Base-by-base conservation (phyloP, 2,329 filamentous ascomycete genomes). In the Fusarium sp. region DNA sequence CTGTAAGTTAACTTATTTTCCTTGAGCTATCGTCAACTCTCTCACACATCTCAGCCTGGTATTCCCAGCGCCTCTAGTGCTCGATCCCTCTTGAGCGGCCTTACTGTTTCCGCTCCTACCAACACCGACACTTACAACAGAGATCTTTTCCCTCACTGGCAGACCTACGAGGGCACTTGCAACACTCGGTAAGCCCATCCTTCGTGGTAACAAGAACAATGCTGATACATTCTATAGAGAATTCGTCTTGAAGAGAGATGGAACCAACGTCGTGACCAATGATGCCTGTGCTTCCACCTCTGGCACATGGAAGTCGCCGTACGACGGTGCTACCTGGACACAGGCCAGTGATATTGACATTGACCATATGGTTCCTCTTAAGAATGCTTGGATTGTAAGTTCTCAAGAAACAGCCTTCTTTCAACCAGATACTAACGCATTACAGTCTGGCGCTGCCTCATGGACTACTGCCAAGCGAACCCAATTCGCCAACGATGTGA, bases 341-440 rank as follows among this genome's bases (percentile, higher is more conserved):
- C 82, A 83, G 1, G 87, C 92, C 2, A 87, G 84, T 20, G 91
- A 95, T 73, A 79, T 96, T 2, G 92, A 95, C 73, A 95, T 96
- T 64, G 93, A 96, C 78, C 93, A 96, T 78, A 85, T 96, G 81
- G 92, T 97, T 5, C 92, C 93, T 1, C 79, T 97, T 66, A 90
- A 91, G 77, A 93, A 95, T 76, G 92, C 92, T 8, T 95, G 92
- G 92, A 89, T 91, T 66, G 88, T 90, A 72, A 75, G 84, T 80
- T 16, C 11, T 16, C 1, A 53, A 27, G 18, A 22, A 22, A 25
- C n/a, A 6, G 20, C 5, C 22, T 2, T 38, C 10, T 30, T 25
- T 4, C 8, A 10, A 22, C 8, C n/a, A 15, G 18, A 46, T 43
- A 20, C n/a, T 25, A 46, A 73, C 68, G 27, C 16, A 22, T 59